Conservation (phyloP, 805 yeast genomes). For the Priceomyces fermenticarens region DNA sequence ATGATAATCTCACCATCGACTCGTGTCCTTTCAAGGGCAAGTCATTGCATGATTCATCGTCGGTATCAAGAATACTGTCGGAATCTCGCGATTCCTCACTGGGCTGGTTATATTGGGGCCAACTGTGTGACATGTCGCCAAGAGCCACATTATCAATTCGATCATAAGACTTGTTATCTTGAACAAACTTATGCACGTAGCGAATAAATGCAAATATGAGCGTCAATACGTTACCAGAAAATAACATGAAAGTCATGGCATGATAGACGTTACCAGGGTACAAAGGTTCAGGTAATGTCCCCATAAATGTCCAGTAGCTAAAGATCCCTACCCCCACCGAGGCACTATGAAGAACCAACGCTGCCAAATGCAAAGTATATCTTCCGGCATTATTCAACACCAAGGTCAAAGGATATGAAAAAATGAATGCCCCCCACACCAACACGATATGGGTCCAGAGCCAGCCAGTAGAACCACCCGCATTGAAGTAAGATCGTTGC, state of each 20-base stretch:
- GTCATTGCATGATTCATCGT: too few species aligned
- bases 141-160: too few species aligned
- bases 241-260: slow-evolving; percentile 59
- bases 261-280: slow-evolving; percentile 78
- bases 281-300: slow-evolving; percentile 51
- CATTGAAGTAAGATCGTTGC: slow-evolving; percentile 61
- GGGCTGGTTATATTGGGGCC: too few species aligned
- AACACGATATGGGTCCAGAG: slow-evolving; percentile 54
- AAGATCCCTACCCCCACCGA: slow-evolving; percentile 50
- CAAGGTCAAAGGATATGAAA: slow-evolving; percentile 67
- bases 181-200: slow-evolving; percentile 21
- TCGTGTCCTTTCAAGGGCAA: too few species aligned
- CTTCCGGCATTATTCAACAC: slow-evolving; percentile 60
- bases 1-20: too few species aligned
- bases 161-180: too few species aligned
- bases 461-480: slow-evolving; percentile 47
- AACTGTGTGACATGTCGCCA: too few species aligned
- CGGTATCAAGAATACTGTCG: too few species aligned
- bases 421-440: slow-evolving; percentile 41
- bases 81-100: too few species aligned
- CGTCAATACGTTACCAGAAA: slow-evolving; percentile 53
- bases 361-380: slow-evolving; percentile 52
- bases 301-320: slow-evolving; percentile 54
- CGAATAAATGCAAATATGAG: slow-evolving; percentile 51
- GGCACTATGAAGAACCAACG: slow-evolving; percentile 49